Conservation (phyloP, 140 eudicot species). For the Bidens hawaiensis region DNA sequence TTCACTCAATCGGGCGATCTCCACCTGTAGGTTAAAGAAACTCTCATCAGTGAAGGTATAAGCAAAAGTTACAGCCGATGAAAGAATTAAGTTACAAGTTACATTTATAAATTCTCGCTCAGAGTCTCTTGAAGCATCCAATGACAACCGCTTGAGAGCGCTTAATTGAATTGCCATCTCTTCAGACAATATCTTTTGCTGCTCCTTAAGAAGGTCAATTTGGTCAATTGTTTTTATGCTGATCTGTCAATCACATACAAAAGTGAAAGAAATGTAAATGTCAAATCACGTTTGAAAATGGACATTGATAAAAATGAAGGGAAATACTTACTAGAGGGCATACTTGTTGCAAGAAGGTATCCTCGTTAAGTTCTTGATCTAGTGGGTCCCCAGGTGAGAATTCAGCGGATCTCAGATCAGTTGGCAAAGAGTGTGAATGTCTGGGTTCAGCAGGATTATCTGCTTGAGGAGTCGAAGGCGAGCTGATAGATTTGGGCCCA, state of each 20-base stretch:
- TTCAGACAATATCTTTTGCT: slow-evolving; percentile 84
- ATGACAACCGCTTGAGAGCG: slow-evolving; percentile 72
- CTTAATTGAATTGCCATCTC: slow-evolving; percentile 90
- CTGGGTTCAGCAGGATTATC: slow-evolving; percentile 69
- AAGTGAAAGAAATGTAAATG: neutral
- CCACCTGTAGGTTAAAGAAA: slow-evolving; percentile 42
- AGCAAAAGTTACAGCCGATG: slow-evolving; percentile 5
- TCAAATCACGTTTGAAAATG: slow-evolving; percentile 14
- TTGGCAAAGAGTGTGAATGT: slow-evolving; percentile 53
- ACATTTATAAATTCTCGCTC: slow-evolving; percentile 60
- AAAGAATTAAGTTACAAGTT: slow-evolving; percentile 32
- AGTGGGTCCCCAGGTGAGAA: slow-evolving; percentile 46
- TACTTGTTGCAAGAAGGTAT: slow-evolving; percentile 55
- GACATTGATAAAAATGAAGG: neutral
- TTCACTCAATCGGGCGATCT: slow-evolving; percentile 64
- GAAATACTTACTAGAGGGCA: slow-evolving; percentile 68
- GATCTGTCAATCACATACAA: slow-evolving; percentile 44
- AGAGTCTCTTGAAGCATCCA: slow-evolving; percentile 47
- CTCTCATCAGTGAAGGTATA: slow-evolving; percentile 20
- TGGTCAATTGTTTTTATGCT: slow-evolving; percentile 72
- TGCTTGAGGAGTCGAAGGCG: slow-evolving; percentile 92
- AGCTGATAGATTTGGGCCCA: slow-evolving; percentile 67
- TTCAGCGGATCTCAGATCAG: slow-evolving; percentile 65
- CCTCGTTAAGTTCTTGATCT: slow-evolving; percentile 59
- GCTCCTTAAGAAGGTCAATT: slow-evolving; percentile 89